Base-by-base conservation (phyloP, 495 filamentous ascomycete species). In the Daldinia loculata region DNA sequence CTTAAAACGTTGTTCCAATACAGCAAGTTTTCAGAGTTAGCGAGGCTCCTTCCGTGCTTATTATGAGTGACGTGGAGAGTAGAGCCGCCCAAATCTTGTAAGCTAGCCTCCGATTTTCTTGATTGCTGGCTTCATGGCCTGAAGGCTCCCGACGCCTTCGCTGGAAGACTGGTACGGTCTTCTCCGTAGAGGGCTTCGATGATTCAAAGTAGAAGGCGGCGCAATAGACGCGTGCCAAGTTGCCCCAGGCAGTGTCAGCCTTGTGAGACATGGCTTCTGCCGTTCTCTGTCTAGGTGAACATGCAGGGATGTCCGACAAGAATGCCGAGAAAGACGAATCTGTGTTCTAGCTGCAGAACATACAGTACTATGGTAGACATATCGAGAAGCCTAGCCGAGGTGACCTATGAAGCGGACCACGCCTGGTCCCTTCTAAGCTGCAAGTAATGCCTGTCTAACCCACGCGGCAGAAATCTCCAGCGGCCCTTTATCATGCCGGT, bases 321-420 rank as follows among this genome's bases (percentile, higher is more conserved):
- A 41, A 43, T 27, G 66, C 71, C 67, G 66, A 70, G 71, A 57
- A 57, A 27, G 62, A 24, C 61, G 30, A 66, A 72, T 64, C 60
- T 68, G 61, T 24, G 70, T 67, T 39, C 61, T 59, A 70, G 63
- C 66, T 74, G 71, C 71, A 67, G 67, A 70, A 74, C 71, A 74
- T 74, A 70, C 45, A 22, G 19, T 30, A 17, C 50, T 53, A 12
- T 53, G 58, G 24, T 39, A 63, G 43, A 43, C 52, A 66, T 56
- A 70, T 67, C 67, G 39, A 74, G 58, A 70, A 70, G 66, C 38
- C 52, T 66, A 70, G 61, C 63, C 71, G 67, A 74, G 56, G 45
- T 52, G 66, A 43, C 61, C 66, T 61, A 66, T 55, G 66, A 60
- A 69, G 53, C 71, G 71, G 67, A 70, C 71, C 71, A 67, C 63